These are phyloP conservation scores for Phytophthora uliginosa DNA, from an alignment of 352 stramenopile species.

Conservation along the genomic window DNA sequence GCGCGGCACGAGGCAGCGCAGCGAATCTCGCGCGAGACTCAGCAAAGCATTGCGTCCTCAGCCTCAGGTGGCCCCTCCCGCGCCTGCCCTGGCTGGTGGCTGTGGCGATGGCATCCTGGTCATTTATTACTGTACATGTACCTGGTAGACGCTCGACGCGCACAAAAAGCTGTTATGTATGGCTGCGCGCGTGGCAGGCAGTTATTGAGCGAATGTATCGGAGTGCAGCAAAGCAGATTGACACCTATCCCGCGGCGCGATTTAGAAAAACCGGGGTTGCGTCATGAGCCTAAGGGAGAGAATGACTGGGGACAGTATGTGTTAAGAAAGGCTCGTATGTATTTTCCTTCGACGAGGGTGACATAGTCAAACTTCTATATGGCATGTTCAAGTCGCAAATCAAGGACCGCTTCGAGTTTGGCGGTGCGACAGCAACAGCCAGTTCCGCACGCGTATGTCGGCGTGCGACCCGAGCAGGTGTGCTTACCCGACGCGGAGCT, in stretches of 20 bases:
- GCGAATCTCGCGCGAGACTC: slow-evolving; percentile 25
- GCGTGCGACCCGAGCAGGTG: neutral
- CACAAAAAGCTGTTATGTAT: slow-evolving; percentile 14
- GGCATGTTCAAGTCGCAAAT: slow-evolving; percentile 38
- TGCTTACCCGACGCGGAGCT: neutral
- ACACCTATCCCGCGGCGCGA: slow-evolving; percentile 25
- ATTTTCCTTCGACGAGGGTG: neutral
- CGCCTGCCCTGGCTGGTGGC: too few relatives aligned
- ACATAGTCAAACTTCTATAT: neutral
- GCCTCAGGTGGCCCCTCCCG: neutral
- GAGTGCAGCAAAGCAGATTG: slow-evolving; percentile 30
- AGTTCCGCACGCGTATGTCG: slow-evolving; percentile 21
- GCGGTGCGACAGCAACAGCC: slow-evolving; percentile 34
- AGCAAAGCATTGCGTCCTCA: neutral
- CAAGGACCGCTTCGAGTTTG: slow-evolving; percentile 6
- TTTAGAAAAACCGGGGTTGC: slow-evolving; percentile 11
- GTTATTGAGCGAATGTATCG: slow-evolving; percentile 33
- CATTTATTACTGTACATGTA: slow-evolving; percentile 12
- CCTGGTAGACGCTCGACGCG: neutral
- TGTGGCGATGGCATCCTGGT: neutral
- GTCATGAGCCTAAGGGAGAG: neutral
- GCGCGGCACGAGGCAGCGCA: neutral
- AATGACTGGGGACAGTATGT: neutral
- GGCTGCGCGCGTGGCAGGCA: slow-evolving; percentile 12
- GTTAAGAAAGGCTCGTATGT: neutral